phyloP scores from a whole-genome alignment of 208 protist genomes.

The Trypanosoma lewisi region DNA sequence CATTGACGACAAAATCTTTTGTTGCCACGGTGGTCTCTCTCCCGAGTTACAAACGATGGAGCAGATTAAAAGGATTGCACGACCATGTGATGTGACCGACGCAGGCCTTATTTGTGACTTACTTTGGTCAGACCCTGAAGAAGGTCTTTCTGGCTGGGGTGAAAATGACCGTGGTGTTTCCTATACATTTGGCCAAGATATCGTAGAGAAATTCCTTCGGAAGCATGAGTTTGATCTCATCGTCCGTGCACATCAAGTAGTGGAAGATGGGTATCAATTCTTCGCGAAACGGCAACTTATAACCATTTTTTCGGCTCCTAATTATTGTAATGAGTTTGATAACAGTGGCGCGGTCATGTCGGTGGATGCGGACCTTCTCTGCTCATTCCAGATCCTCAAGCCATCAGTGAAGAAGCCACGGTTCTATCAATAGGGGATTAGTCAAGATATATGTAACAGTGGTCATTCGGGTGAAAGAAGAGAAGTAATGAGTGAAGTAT shows the following conservation, averaged over 20 bases:
- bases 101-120: constrained; percentile 99
- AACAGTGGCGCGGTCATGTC: constrained; percentile 99
- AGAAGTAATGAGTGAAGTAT: neutral
- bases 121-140: constrained; percentile 99
- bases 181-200: constrained; percentile 90
- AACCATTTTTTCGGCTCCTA: constrained; percentile 98
- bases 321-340: constrained; percentile 98
- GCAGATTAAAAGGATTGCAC: constrained; percentile 94
- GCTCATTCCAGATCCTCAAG: constrained; percentile 98
- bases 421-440: constrained; percentile 63
- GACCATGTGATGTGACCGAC: constrained; percentile 99
- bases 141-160: constrained; percentile 87
- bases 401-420: constrained; percentile 87
- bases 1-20: constrained; percentile 99
- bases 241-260: constrained; percentile 97
- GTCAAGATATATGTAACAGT: neutral
- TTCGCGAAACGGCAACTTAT: constrained; percentile 95
- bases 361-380: constrained; percentile 98
- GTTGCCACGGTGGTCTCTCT: constrained; percentile 97
- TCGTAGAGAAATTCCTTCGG: constrained; percentile 95
- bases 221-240: constrained; percentile 96
- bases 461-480: neutral
- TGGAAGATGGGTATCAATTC: constrained; percentile 96
- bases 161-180: constrained; percentile 93
- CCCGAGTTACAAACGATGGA: constrained; percentile 96